Percentiles rank a stretch among this genome's conserved stretches.
Conservation (phyloP, 805 yeast genomes). For the Suhomyces vadensis region DNA sequence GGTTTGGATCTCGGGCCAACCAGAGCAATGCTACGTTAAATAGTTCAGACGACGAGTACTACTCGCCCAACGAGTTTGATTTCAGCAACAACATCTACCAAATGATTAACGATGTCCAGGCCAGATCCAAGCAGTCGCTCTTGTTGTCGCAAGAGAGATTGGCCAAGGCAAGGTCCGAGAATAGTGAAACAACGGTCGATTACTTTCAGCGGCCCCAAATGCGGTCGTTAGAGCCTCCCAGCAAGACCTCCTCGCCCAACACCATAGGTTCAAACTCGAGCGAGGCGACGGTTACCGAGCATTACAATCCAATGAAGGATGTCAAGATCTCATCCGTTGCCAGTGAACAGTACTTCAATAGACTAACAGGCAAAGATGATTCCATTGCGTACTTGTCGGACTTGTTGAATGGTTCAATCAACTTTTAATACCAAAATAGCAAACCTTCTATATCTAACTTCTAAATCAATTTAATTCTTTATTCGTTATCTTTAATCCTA, state of each 20-base stretch:
- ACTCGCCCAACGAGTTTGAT: conserved; percentile 32
- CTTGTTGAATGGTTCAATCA: conserved; percentile 27
- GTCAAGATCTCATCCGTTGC: background rate
- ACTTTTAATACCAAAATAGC: conserved; percentile 3
- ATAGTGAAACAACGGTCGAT: background rate
- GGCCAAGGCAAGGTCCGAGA: background rate
- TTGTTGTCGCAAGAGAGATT: background rate
- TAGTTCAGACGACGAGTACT: conserved; percentile 36
- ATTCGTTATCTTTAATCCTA: background rate
- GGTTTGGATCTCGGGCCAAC: background rate
- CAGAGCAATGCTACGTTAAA: conserved; percentile 12
- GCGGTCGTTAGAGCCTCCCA: background rate
- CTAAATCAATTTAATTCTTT: background rate
- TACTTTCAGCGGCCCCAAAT: no score
- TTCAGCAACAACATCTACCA: conserved; percentile 5
- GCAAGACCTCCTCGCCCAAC: background rate
- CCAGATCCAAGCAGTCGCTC: background rate
- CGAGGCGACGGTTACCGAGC: conserved; percentile 12
- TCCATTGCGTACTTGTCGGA: conserved; percentile 36
- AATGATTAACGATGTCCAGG: conserved; percentile 4
- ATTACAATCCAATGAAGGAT: background rate
- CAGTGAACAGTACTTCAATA: background rate
- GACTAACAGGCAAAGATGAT: conserved; percentile 22
- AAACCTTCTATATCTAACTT: background rate
- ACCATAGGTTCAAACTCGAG: conserved; percentile 8